phyloP scores from a whole-genome alignment of 768 basidiomycete genomes.

The Tricholoma terreum region DNA sequence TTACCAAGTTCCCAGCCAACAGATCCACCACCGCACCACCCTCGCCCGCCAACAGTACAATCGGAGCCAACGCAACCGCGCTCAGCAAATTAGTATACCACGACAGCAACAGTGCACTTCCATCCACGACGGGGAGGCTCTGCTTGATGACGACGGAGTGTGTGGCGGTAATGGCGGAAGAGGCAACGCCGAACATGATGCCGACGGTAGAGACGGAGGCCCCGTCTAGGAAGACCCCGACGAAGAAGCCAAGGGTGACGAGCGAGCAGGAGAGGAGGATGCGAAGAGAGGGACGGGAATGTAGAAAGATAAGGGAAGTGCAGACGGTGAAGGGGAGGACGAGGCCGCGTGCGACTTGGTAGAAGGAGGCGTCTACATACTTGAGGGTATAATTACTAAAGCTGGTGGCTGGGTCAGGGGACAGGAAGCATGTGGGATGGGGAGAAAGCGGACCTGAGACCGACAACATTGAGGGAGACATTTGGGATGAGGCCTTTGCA shows the following conservation, averaged over 20 bases:
- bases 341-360: slow-evolving; percentile 92
- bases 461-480: slow-evolving; percentile 74
- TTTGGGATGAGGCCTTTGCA: slow-evolving; percentile 75
- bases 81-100: slow-evolving; percentile 92
- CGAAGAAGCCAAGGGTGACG: slow-evolving; percentile 91
- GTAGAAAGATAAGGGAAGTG: slow-evolving; percentile 79
- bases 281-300: slow-evolving; percentile 68
- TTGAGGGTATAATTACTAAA: slow-evolving; percentile 90
- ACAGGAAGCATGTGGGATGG: not conserved
- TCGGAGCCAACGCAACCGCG: slow-evolving; percentile 66
- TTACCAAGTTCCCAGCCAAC: slow-evolving; percentile 45
- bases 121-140: slow-evolving; percentile 73
- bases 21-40: slow-evolving; percentile 58
- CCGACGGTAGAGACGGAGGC: slow-evolving; percentile 59
- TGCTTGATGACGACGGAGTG: slow-evolving; percentile 96
- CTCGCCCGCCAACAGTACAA: slow-evolving; percentile 77
- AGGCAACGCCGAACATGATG: slow-evolving; percentile 76
- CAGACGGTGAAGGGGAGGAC: slow-evolving; percentile 91
- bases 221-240: slow-evolving; percentile 80
- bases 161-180: slow-evolving; percentile 81
- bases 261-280: slow-evolving; percentile 74
- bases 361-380: slow-evolving; percentile 93
- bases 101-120: slow-evolving; percentile 79
- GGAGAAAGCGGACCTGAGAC: slow-evolving; percentile 58
- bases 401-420: slow-evolving; percentile 33